Evolutionary conservation across 148 eudicot genomes (phyloP).

Genomic region (Nepenthes mirabilis): DNA sequence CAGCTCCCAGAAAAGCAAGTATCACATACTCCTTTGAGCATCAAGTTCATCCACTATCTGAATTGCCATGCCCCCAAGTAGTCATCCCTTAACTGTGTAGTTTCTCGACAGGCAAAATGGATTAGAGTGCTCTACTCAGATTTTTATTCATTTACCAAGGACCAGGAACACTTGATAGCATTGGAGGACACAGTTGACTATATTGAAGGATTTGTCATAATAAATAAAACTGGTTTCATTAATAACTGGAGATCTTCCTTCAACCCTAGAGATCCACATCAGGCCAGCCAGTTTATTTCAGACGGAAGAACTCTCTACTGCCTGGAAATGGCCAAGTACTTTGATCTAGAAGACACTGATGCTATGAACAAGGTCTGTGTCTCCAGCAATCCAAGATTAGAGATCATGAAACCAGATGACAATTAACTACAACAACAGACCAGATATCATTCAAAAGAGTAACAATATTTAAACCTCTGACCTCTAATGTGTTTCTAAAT

Average conservation of each 20-base stretch:
- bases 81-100: slow-evolving; percentile 1
- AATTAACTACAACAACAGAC: not conserved
- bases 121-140: slow-evolving; percentile 78
- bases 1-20: slow-evolving; percentile 62
- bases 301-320: slow-evolving; percentile 80
- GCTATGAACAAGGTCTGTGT: slow-evolving; percentile 45
- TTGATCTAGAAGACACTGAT: slow-evolving; percentile 32
- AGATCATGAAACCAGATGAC: not conserved
- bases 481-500: slow-evolving; percentile 13
- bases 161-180: slow-evolving; percentile 81
- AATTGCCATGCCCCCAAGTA: not conserved
- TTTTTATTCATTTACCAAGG: slow-evolving; percentile 53
- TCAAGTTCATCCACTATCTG: not conserved
- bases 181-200: slow-evolving; percentile 54
- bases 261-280: slow-evolving; percentile 61
- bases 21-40: not conserved
- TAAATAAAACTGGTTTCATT: slow-evolving; percentile 61
- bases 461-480: not conserved
- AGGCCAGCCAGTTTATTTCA: slow-evolving; percentile 53
- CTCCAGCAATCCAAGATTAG: not conserved
- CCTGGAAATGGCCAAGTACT: slow-evolving; percentile 85
- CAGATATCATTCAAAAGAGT: not conserved
- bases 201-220: slow-evolving; percentile 78
- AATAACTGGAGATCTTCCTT: slow-evolving; percentile 78
- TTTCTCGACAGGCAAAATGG: slow-evolving; percentile 72